Base-by-base conservation (phyloP, 441 rosid species). In the Omphalea diandra region DNA sequence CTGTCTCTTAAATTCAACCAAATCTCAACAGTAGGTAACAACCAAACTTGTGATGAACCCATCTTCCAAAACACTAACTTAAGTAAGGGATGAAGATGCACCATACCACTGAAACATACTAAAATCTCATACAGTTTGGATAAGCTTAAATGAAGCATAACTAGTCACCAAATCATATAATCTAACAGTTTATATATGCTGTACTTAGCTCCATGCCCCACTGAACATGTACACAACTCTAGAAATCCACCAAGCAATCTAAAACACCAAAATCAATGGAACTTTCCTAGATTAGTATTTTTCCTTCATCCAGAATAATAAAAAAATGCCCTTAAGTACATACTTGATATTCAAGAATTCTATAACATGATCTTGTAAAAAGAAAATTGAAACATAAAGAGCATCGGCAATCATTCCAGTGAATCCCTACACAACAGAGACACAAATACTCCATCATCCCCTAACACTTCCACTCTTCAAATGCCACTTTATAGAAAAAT, bases 381-480 rank as follows among this genome's bases (percentile, higher is more conserved):
- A 46, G 53, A 38, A 60, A 18, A 43, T 14, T 65, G n/a, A 64
- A 33, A 63, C 24, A 68, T n/a, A n/a, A n/a, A 26, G 17, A 64
- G 33, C 24, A 33, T 12, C 61, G 53, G 43, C 53, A 58, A 53
- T 5, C 14, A 15, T 26, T 60, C 62, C 68, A 64, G 41, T 4
- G 33, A 55, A 40, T 54, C 65, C 24, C 56, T 38, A 35, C 12
- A 41, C 29, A 38, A 52, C 68, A 31, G 31, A 7, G 3, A n/a
- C 53, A 20, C n/a, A 58, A 38, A 29, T 40, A 71, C 33, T 17
- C 53, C 29, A n/a, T n/a, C n/a, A n/a, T n/a, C 26, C 24, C 36
- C 18, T 44, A 11, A 56, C 20, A 29, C 22, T 70, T 33, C 77
- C 61, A 63, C 20, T 63, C 76, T 72, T 63, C 66, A 63, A 46